These are phyloP conservation scores for Candida maris DNA, from an alignment of 805 yeast species.

Conservation along the genomic window DNA sequence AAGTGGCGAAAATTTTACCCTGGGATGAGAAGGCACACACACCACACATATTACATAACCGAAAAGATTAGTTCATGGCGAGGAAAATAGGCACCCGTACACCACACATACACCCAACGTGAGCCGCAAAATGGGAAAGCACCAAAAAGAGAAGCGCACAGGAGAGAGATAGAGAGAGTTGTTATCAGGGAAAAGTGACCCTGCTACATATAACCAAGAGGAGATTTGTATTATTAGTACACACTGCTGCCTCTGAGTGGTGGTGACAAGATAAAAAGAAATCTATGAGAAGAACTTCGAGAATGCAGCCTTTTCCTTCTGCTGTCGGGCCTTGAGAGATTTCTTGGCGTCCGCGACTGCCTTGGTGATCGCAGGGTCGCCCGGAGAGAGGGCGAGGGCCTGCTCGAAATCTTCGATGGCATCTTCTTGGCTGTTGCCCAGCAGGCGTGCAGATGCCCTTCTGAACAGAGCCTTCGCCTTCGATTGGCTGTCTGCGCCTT, in stretches of 20 bases:
- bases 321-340: slow-evolving; percentile 48
- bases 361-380: slow-evolving; percentile 66
- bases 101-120: too few species aligned
- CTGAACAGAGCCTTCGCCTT: slow-evolving; percentile 85
- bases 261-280: too few species aligned
- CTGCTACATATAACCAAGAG: too few species aligned
- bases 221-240: too few species aligned
- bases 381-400: slow-evolving; percentile 63
- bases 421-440: slow-evolving; percentile 61
- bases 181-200: too few species aligned
- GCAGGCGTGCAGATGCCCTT: slow-evolving; percentile 70
- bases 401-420: slow-evolving; percentile 63
- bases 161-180: too few species aligned
- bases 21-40: background rate
- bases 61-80: too few species aligned
- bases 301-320: slow-evolving; percentile 71
- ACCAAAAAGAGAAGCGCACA: too few species aligned
- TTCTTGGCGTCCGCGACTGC: slow-evolving; percentile 60
- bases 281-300: slow-evolving; percentile 55
- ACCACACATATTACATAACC: too few species aligned
- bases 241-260: too few species aligned
- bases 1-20: slow-evolving; percentile 20
- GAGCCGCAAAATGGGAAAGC: too few species aligned
- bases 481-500: slow-evolving; percentile 57
- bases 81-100: too few species aligned